Percentiles rank a stretch among this genome's conserved stretches.
Conservation (phyloP, 2,329 filamentous ascomycete species). For the Malbranchea cinnamomea region DNA sequence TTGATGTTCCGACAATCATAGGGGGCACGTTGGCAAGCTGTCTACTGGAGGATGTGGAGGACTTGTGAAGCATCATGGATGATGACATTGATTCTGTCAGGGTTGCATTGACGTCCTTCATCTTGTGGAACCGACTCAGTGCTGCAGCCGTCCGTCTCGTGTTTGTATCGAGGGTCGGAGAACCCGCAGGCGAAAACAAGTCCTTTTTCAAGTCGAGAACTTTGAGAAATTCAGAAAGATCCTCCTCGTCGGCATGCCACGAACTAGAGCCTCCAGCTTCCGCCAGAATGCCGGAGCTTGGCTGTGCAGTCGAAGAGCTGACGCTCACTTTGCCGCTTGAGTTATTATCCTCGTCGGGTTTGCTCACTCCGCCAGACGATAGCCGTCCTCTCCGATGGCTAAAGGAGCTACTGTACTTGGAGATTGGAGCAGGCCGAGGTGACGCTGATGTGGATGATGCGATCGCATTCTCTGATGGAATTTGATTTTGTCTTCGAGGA, state of each 20-base stretch:
- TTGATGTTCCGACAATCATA: conserved; percentile 49
- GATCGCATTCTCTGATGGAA: conserved; percentile 44
- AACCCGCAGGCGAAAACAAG: conserved; percentile 52
- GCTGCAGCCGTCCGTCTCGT: conserved; percentile 65
- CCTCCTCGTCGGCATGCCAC: conserved; percentile 72
- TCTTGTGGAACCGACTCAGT: conserved; percentile 69
- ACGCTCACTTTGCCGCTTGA: conserved; percentile 45
- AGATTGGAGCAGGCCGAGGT: conserved; percentile 62
- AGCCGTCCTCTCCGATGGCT: conserved; percentile 65
- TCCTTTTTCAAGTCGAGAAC: conserved; percentile 77
- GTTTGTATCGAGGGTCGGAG: conserved; percentile 41
- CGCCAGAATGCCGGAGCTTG: conserved; percentile 65
- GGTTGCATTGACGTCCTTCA: conserved; percentile 77
- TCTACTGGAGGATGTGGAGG: conserved; percentile 62
- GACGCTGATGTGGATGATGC: conserved; percentile 58
- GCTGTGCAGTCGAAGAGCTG: conserved; percentile 40
- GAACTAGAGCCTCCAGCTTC: conserved; percentile 50
- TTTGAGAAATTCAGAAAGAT: conserved; percentile 86
- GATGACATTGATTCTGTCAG: conserved; percentile 89
- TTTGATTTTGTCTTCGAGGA: conserved; percentile 31
- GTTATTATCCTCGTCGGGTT: conserved; percentile 34
- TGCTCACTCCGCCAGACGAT: conserved; percentile 58
- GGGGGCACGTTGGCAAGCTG: conserved; percentile 51
- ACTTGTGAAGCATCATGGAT: conserved; percentile 70
- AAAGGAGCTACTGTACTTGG: conserved; percentile 87